phyloP scores from a whole-genome alignment of 129 eudicot species.

The Flaveria ramosissima region DNA sequence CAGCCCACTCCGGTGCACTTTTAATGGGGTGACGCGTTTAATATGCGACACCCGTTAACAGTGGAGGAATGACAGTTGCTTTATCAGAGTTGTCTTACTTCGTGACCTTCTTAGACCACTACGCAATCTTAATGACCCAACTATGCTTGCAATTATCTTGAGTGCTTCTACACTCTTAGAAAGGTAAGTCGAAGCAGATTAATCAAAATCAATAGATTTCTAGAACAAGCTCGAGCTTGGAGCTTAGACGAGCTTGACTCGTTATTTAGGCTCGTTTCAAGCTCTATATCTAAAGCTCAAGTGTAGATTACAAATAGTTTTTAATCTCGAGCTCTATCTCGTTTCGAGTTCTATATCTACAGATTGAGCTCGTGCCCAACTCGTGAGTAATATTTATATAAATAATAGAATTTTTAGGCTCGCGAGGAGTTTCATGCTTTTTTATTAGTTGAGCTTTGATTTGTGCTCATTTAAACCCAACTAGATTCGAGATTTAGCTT shows the following conservation, averaged over 20 bases:
- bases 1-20: conserved; percentile 51
- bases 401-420: neutral
- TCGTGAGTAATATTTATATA: neutral
- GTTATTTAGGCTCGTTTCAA: neutral
- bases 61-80: conserved; percentile 67
- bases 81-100: conserved; percentile 50
- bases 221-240: neutral
- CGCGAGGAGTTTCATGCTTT: neutral
- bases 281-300: neutral
- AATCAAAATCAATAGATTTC: neutral
- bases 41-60: conserved; percentile 60
- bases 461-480: neutral
- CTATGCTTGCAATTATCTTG: conserved; percentile 40
- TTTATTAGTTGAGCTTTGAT: neutral
- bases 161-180: conserved; percentile 61
- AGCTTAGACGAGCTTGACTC: neutral
- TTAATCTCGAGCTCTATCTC: neutral
- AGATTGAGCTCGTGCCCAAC: neutral
- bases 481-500: neutral
- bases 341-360: neutral
- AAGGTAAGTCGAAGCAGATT: conserved; percentile 39
- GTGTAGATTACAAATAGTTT: too few species aligned
- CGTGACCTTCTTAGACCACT: conserved; percentile 57
- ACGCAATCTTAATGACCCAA: conserved; percentile 41
- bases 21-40: conserved; percentile 60